Percentiles rank a stretch among this genome's conserved stretches.
Conservation (phyloP, 441 rosid species). For the Gossypium laxum region DNA sequence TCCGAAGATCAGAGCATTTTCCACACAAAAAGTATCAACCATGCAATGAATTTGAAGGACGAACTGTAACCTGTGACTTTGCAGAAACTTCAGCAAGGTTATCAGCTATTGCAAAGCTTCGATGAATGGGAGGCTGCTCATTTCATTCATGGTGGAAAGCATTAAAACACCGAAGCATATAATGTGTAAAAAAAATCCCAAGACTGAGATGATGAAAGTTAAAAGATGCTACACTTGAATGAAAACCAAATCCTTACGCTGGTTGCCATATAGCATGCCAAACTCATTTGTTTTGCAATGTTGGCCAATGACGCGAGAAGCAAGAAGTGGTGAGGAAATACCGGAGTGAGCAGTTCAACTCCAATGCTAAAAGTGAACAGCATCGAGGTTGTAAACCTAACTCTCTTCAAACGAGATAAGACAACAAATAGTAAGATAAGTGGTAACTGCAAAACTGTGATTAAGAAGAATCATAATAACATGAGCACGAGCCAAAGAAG, state of each 20-base stretch:
- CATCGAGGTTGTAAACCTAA: constrained; percentile 76
- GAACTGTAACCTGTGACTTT: constrained; percentile 54
- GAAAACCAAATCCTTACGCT: constrained; percentile 48
- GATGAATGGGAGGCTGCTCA: constrained; percentile 64
- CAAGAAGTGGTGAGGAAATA: constrained; percentile 67
- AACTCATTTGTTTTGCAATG: constrained; percentile 77
- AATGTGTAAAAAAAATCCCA: background rate
- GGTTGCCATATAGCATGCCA: constrained; percentile 74
- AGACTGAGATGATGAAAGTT: background rate
- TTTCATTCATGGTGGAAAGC: background rate
- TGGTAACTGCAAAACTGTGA: constrained; percentile 8
- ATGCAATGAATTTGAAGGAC: background rate
- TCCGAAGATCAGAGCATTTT: constrained; percentile 19
- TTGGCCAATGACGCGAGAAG: constrained; percentile 78
- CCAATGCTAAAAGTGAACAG: constrained; percentile 84
- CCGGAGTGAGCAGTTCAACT: constrained; percentile 76
- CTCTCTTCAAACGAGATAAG: constrained; percentile 44
- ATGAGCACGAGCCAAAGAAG: background rate
- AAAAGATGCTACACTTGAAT: background rate
- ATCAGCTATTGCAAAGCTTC: constrained; percentile 86
- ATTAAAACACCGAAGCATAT: constrained; percentile 6
- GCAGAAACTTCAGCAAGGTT: constrained; percentile 94
- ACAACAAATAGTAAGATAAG: background rate
- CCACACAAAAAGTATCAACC: background rate
- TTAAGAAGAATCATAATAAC: background rate